Evolutionary conservation across 225 moss, liverwort and hornwort species (phyloP).

Genomic region (Pseudoscleropodium purum): DNA sequence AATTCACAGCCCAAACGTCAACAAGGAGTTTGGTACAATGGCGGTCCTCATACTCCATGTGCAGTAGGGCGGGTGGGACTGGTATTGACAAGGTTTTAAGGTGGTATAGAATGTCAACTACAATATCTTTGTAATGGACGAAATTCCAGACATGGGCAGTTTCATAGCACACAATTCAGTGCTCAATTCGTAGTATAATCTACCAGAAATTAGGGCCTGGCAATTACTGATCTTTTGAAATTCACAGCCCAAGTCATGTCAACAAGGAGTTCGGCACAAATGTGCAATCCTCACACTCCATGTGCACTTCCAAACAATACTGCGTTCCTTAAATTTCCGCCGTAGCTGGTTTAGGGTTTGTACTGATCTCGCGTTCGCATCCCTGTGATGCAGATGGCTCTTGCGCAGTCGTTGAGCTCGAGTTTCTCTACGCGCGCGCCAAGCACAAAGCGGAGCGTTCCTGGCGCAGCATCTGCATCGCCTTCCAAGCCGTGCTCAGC

Average conservation of each 20-base stretch:
- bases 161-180: not conserved
- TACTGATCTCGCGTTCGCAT: not conserved
- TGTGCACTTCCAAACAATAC: not conserved
- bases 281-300: too few relatives aligned
- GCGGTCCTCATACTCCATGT: not conserved
- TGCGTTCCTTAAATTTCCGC: not conserved
- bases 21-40: not conserved
- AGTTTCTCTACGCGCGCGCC: conserved; percentile 68
- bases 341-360: not conserved
- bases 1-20: not conserved
- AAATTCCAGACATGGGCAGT: not conserved
- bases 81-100: not conserved
- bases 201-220: not conserved
- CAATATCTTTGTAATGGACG: not conserved
- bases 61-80: not conserved
- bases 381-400: conserved; percentile 14
- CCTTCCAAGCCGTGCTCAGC: conserved; percentile 71
- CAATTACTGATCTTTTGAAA: not conserved
- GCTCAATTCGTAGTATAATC: not conserved
- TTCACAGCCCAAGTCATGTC: not conserved
- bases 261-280: too few relatives aligned
- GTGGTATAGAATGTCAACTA: not conserved
- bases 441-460: conserved; percentile 80
- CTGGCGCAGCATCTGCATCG: conserved; percentile 74
- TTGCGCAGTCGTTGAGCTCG: conserved; percentile 68